Evolutionary conservation across 176 grass and related monocot genomes (phyloP).

Genomic region (Carex pumila): DNA sequence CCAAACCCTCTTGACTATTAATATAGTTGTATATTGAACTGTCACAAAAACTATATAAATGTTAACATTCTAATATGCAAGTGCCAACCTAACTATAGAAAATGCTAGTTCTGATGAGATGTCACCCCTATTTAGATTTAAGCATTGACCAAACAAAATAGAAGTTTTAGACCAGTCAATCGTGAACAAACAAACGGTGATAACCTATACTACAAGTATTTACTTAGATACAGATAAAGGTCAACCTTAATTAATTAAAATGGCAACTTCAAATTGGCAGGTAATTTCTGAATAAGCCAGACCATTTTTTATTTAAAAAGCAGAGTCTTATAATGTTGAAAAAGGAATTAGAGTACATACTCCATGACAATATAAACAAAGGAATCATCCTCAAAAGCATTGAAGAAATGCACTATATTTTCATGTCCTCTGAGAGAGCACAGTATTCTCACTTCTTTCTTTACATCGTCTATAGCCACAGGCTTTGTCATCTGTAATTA

Average conservation of each 20-base stretch:
- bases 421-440: conserved; percentile 75
- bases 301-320: neutral
- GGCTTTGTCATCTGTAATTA: conserved; percentile 60
- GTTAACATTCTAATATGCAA: neutral
- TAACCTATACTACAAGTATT: neutral
- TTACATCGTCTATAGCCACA: conserved; percentile 77
- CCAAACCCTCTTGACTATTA: neutral
- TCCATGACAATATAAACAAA: conserved; percentile 97
- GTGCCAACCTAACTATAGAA: neutral
- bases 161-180: neutral
- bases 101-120: neutral
- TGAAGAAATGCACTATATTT: conserved; percentile 85
- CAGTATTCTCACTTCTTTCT: conserved; percentile 87
- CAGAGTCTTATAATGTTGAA: neutral
- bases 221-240: neutral
- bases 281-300: too few species aligned
- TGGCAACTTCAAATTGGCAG: neutral
- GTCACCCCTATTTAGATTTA: neutral
- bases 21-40: neutral
- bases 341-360: conserved; percentile 43
- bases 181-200: neutral
- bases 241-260: neutral
- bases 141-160: neutral
- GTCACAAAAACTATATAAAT: neutral
- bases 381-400: conserved; percentile 74